These are phyloP conservation scores for Fusarium devonianum DNA, from an alignment of 2,329 filamentous ascomycete species.

Conservation along the genomic window DNA sequence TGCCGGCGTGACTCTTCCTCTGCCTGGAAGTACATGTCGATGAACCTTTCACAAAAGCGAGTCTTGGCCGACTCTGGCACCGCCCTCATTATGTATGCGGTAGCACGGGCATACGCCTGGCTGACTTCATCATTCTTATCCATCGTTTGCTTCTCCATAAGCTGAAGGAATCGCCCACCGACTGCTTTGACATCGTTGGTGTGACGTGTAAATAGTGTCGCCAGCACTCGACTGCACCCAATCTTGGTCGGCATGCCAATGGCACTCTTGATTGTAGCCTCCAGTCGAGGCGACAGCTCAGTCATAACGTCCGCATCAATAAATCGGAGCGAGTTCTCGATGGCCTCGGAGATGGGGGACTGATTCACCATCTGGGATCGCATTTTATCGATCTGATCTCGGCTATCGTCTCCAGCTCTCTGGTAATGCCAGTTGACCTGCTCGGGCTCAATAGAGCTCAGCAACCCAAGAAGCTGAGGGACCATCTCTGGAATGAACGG, in stretches of 20 bases:
- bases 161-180: conserved; percentile 76
- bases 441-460: conserved; percentile 89
- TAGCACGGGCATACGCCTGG: conserved; percentile 83
- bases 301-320: conserved; percentile 82
- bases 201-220: conserved; percentile 83
- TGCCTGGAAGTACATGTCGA: conserved; percentile 79
- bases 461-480: conserved; percentile 78
- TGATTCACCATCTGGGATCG: conserved; percentile 81
- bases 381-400: conserved; percentile 89
- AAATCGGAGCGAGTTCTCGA: conserved; percentile 86
- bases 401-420: conserved; percentile 84
- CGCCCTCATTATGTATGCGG: conserved; percentile 81
- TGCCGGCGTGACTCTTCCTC: conserved; percentile 79
- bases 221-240: conserved; percentile 84
- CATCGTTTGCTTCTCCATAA: conserved; percentile 81
- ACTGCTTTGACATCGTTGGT: conserved; percentile 77
- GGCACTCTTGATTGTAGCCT: conserved; percentile 81
- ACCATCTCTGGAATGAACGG: conserved; percentile 85
- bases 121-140: conserved; percentile 95
- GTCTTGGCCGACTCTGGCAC: conserved; percentile 58
- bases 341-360: conserved; percentile 90
- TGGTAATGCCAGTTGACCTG: conserved; percentile 92
- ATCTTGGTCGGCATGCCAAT: conserved; percentile 95
- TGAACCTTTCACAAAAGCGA: conserved; percentile 60
- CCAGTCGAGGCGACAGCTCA: conserved; percentile 73